Evolutionary conservation across 371 early-diverging fungal genomes (phyloP), one percentile per base, ranked within the genome.

Genomic region (Chytridiales sp.): DNA sequence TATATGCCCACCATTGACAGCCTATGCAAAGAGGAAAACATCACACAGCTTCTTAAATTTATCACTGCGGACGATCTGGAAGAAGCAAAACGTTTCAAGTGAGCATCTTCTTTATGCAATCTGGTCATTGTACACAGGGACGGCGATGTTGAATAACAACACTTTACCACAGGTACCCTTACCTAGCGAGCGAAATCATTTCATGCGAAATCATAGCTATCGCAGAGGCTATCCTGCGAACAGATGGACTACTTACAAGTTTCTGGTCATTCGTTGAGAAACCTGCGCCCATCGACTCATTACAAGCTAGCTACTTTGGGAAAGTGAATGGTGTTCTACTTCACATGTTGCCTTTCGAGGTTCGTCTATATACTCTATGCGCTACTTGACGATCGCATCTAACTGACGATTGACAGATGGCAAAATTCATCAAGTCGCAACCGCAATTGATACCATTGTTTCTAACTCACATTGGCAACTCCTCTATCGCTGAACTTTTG

Each of bases 401-500:
- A 17, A 50, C 51, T n/a, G 27, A 47, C 36, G 34, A 9, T 41
- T 40, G 8, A 30, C 56, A 75, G 76, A 75, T 70, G 69, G 56
- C 73, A 11, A 47, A 50, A 6, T 76, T 73, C 40, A 60, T 76
- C 9, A 56, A 64, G 22, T 50, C 26, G 4, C 67, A 73, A 38
- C 54, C 69, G 11, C 59, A 73, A 43, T 61, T 70, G n/a, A 66
- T 76, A 1, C 24, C 49, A 15, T 51, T 61, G 44, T 77, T 95
- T 31, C 69, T 95, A 29, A 74, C 73, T 34, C 95, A 96, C 71
- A 78, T 97, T 64, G 87, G 86, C 27, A 87, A 85, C 44, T 85
- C 92, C 27, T 85, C 93, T 2, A 87, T 95, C 41, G 90, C 92
- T 70, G 97, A 95, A 68, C 72, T 97, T 22, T 66, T 95, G 42